Conservation (phyloP, 306 rosid species). For the Dryas drummondii region DNA sequence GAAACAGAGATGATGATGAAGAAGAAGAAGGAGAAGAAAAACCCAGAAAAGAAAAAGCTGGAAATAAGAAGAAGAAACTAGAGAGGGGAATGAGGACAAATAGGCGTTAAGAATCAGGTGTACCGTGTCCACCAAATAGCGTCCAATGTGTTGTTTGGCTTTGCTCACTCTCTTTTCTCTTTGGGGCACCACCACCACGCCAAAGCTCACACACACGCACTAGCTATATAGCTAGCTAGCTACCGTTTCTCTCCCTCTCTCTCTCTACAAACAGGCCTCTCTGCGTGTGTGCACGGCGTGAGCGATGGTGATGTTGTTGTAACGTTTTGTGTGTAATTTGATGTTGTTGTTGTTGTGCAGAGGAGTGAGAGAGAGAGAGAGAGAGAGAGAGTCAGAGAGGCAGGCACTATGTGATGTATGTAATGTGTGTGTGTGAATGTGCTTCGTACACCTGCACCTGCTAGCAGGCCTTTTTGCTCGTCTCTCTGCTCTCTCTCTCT, state of each 20-base stretch:
- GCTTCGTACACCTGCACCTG: slow-evolving; percentile 28
- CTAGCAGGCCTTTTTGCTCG: not conserved
- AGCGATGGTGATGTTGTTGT: not conserved
- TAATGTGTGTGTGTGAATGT: not conserved
- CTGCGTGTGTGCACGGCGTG: not conserved
- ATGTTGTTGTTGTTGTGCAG: too few relatives aligned
- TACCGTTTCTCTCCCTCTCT: slow-evolving; percentile 13
- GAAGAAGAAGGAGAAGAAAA: not conserved
- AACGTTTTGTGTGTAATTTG: not conserved
- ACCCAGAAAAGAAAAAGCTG: not conserved
- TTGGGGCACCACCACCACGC: too few relatives aligned
- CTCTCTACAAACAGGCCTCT: not conserved
- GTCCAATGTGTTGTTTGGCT: too few relatives aligned
- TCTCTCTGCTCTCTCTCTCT: not conserved
- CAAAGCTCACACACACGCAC: too few relatives aligned
- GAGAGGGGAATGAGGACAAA: slow-evolving; percentile 10
- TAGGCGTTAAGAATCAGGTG: slow-evolving; percentile 18
- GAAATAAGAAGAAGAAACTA: not conserved
- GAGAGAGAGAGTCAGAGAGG: not conserved
- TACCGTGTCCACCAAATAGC: slow-evolving; percentile 12
- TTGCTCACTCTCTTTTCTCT: too few relatives aligned
- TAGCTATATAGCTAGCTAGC: too few relatives aligned
- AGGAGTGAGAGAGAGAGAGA: not conserved
- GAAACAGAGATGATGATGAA: not conserved
- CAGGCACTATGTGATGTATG: not conserved